phyloP scores from a whole-genome alignment of 345 rosid genomes.

The Acer yangbiense region DNA sequence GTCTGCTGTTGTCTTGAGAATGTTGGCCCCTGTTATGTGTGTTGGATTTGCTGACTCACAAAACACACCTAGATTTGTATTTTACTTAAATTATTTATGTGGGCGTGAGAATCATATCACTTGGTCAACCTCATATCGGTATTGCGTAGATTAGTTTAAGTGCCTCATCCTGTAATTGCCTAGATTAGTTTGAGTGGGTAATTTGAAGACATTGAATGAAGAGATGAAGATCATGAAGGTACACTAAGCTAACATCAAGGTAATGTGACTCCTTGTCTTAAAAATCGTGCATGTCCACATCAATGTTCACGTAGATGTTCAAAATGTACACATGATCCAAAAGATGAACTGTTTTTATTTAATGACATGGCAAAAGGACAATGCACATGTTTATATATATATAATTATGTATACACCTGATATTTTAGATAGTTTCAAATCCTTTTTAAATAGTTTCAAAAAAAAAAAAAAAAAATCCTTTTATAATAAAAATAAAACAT shows the following conservation, averaged over 20 bases:
- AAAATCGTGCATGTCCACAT: neutral
- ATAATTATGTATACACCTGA: no score
- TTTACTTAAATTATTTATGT: neutral
- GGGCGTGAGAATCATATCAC: neutral
- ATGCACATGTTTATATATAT: no score
- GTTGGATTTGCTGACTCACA: neutral
- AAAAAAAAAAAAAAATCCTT: no score
- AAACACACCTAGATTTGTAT: neutral
- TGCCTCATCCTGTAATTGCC: neutral
- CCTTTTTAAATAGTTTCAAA: no score
- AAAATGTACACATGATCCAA: neutral
- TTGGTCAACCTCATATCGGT: neutral
- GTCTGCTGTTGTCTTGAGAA: neutral
- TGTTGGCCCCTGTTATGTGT: neutral
- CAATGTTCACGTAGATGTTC: neutral
- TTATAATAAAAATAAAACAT: no score
- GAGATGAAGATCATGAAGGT: neutral
- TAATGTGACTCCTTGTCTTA: neutral
- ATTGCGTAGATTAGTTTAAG: neutral
- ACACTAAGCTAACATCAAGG: slow-evolving; percentile 1
- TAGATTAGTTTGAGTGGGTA: neutral
- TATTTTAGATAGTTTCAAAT: no score
- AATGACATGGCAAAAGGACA: no score
- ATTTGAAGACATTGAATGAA: slow-evolving; percentile 2
- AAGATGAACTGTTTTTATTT: neutral